phyloP scores from a whole-genome alignment of 371 early-diverging fungal genomes.

The Rhizopus arrhizus region DNA sequence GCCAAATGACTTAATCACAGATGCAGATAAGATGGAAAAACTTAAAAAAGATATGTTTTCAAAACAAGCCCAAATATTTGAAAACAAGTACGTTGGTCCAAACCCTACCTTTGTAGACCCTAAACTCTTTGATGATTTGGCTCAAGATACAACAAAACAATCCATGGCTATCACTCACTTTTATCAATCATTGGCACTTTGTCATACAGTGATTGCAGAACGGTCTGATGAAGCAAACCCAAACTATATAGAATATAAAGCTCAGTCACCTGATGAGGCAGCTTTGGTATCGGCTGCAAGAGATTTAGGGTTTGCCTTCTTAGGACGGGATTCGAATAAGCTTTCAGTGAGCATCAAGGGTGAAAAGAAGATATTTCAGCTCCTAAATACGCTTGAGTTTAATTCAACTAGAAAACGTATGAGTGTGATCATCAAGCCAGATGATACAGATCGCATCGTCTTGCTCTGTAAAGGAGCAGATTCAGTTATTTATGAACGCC shows the following conservation, averaged over 20 bases:
- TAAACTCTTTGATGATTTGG: conserved; percentile 43
- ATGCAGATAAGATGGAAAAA: conserved; percentile 19
- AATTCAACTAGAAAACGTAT: conserved; percentile 85
- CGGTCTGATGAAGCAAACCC: conserved; percentile 45
- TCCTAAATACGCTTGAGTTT: conserved; percentile 82
- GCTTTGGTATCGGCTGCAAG: conserved; percentile 89
- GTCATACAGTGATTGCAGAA: conserved; percentile 76
- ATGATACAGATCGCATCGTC: conserved; percentile 72
- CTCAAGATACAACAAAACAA: conserved; percentile 44
- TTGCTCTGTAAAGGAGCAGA: conserved; percentile 98
- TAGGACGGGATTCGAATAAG: conserved; percentile 68
- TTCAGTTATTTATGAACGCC: conserved; percentile 81
- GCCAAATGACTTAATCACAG: not conserved
- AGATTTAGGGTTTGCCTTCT: conserved; percentile 84
- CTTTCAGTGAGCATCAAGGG: conserved; percentile 74
- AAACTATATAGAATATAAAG: conserved; percentile 73
- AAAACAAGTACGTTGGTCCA: conserved; percentile 41
- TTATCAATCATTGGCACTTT: conserved; percentile 75
- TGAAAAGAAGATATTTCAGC: conserved; percentile 54
- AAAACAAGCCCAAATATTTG: conserved; percentile 38
- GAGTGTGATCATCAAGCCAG: conserved; percentile 75
- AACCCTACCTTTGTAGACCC: conserved; percentile 51
- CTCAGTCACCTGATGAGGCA: conserved; percentile 94
- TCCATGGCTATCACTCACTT: conserved; percentile 70
- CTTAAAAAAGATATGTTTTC: conserved; percentile 45